These are phyloP conservation scores for Barnettozyma populi DNA, from an alignment of 805 yeast genomes.

Conservation along the genomic window DNA sequence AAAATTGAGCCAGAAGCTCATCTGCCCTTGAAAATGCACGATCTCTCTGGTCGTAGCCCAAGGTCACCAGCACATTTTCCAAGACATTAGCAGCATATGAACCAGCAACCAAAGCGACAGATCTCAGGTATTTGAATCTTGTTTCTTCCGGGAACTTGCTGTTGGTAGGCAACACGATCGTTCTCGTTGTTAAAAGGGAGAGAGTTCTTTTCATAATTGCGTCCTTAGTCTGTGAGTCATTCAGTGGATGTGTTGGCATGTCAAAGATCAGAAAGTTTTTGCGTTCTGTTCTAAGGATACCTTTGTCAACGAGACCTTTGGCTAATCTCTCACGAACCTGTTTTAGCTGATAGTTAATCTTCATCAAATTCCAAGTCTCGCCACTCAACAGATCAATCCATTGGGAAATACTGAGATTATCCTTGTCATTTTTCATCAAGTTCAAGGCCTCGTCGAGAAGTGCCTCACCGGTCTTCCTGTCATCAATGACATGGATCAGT, in stretches of 20 bases:
- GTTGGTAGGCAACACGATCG: slow-evolving; percentile 49
- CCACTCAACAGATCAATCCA: slow-evolving; percentile 95
- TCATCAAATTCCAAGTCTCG: slow-evolving; percentile 96
- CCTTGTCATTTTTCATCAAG: slow-evolving; percentile 80
- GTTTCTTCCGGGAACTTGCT: slow-evolving; percentile 66
- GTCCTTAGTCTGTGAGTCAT: slow-evolving; percentile 82
- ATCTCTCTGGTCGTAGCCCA: slow-evolving; percentile 85
- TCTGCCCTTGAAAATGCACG: slow-evolving; percentile 93
- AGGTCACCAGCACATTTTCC: slow-evolving; percentile 74
- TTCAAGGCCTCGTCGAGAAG: slow-evolving; percentile 89
- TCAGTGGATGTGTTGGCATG: slow-evolving; percentile 97
- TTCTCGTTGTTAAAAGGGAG: slow-evolving; percentile 64
- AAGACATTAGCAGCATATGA: slow-evolving; percentile 95
- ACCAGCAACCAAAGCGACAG: slow-evolving; percentile 79
- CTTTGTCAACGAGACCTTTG: slow-evolving; percentile 95
- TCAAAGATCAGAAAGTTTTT: slow-evolving; percentile 91
- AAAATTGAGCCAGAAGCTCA: slow-evolving; percentile 73
- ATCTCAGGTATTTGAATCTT: slow-evolving; percentile 65
- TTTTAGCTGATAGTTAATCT: slow-evolving; percentile 90
- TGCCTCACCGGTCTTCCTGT: slow-evolving; percentile 89
- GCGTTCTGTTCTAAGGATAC: slow-evolving; percentile 91
- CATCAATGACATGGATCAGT: slow-evolving; percentile 79
- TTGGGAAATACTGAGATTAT: slow-evolving; percentile 67
- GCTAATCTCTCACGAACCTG: slow-evolving; percentile 96
- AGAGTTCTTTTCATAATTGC: slow-evolving; percentile 69